Base-by-base conservation (phyloP, 2,329 filamentous ascomycete genomes). In the Colletotrichum liriopes region DNA sequence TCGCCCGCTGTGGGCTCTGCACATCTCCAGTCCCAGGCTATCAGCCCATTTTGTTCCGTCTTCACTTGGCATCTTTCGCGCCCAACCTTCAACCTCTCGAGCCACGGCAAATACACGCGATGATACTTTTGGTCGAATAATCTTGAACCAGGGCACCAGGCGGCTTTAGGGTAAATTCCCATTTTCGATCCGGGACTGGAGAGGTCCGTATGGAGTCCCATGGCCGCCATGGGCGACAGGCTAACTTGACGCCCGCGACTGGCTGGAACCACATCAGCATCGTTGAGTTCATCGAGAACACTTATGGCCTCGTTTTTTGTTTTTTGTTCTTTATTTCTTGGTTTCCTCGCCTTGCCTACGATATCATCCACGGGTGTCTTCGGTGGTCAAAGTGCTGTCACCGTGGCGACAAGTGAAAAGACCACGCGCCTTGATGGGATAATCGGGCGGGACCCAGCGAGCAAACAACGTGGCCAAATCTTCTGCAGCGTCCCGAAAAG, bases 11-110 rank as follows among this genome's bases (percentile, higher is more conserved):
- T 47, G 23, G 45, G 37, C 29, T 32, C 32, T 14, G 29, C 32
- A 29, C 35, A n/a, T 23, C 29, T 20, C n/a, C 37, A 35, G 43
- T 66, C 54, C 43, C n/a, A 9, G 26, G 39, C 51, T 56, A 65
- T 47, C 51, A 12, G 37, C n/a, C 5, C n/a, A 9, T 23, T 41
- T 20, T 9, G 3, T 23, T 29, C 23, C 18, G 43, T 12, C 56
- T 43, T 29, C 49, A 32, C 49, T 54, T 54, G 5, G 5, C n/a
- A 26, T 23, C 2, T 16, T 51, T 26, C 47, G 14, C 23, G 47
- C 26, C 47, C 51, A 32, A 54, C 29, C 49, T 32, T 23, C 45
- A 47, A 47, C 45, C 20, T 47, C 51, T 32, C 14, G 14, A 54
- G 16, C 26, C 11, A 54, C 23, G 14, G 26, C n/a, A 14, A n/a